Evolutionary conservation across 108 stramenopile species (phyloP).

Genomic region (Epithemia pelagica): DNA sequence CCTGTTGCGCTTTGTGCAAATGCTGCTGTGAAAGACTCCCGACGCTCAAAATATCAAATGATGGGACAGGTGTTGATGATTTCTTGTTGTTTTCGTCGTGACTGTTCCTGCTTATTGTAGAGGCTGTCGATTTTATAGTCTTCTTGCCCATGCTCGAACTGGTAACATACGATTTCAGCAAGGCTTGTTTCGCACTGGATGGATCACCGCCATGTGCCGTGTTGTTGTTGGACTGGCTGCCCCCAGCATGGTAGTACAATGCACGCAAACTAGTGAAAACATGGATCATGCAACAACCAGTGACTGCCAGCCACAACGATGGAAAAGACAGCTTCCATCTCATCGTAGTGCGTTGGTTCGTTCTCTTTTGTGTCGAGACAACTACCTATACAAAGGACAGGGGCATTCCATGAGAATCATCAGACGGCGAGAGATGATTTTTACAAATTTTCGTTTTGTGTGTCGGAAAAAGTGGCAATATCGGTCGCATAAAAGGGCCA

Average conservation of each 20-base stretch:
- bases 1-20: constrained; percentile 10
- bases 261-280: not conserved
- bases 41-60: constrained; percentile 17
- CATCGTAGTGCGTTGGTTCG: not conserved
- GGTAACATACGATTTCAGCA: too few species aligned
- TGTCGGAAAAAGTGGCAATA: too few species aligned
- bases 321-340: not conserved
- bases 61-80: not conserved
- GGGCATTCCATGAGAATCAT: too few species aligned
- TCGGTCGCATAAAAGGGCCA: too few species aligned
- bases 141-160: too few species aligned
- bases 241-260: not conserved
- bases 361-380: not conserved
- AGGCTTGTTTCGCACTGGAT: too few species aligned
- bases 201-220: not conserved
- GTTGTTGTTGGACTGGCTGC: not conserved
- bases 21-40: constrained; percentile 4
- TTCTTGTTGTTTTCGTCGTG: not conserved
- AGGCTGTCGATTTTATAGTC: too few species aligned
- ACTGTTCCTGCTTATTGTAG: too few species aligned
- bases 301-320: not conserved
- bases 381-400: too few species aligned
- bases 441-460: not conserved
- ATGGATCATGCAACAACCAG: not conserved
- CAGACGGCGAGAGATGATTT: too few species aligned